Percentiles rank a stretch among this genome's conserved stretches.
These are phyloP conservation scores for Cyberlindnera xylosilytica DNA, from an alignment of 805 yeast species.

Conservation along the genomic window DNA sequence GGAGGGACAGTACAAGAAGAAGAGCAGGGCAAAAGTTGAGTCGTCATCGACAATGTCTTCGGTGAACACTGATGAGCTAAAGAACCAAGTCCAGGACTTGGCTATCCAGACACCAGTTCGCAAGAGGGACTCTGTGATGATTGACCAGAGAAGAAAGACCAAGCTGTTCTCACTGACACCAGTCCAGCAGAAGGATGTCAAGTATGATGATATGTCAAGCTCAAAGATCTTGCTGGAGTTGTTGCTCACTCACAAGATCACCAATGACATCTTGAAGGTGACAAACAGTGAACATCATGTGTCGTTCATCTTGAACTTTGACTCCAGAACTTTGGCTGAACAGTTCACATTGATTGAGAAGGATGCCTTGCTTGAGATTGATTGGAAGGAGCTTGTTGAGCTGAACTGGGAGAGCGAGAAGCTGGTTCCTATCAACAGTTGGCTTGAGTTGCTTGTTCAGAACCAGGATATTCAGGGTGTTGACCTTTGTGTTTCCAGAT, in stretches of 20 bases:
- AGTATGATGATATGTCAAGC: constrained; percentile 22
- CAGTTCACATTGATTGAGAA: constrained; percentile 86
- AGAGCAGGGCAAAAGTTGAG: neutral
- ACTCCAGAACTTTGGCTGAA: constrained; percentile 63
- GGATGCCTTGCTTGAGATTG: constrained; percentile 79
- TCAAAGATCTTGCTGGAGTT: constrained; percentile 37
- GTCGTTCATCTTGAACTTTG: constrained; percentile 76
- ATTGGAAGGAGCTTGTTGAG: constrained; percentile 87
- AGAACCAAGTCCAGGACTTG: constrained; percentile 18
- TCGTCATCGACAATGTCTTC: constrained; percentile 8
- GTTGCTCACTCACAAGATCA: constrained; percentile 29
- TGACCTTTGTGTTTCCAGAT: constrained; percentile 77
- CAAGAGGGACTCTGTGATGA: constrained; percentile 29
- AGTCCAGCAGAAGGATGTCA: constrained; percentile 21
- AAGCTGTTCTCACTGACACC: constrained; percentile 35
- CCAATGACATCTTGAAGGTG: constrained; percentile 21
- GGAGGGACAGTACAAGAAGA: constrained; percentile 55
- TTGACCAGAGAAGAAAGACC: constrained; percentile 38
- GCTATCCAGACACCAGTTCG: constrained; percentile 17
- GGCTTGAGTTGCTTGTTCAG: constrained; percentile 74
- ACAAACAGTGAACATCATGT: constrained; percentile 53
- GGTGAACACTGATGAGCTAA: constrained; percentile 22
- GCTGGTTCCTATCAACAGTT: constrained; percentile 67
- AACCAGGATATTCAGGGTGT: constrained; percentile 64
- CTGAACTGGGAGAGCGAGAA: constrained; percentile 64